These are phyloP conservation scores for Phaffomyces thermotolerans DNA, from an alignment of 805 yeast genomes.

Conservation along the genomic window DNA sequence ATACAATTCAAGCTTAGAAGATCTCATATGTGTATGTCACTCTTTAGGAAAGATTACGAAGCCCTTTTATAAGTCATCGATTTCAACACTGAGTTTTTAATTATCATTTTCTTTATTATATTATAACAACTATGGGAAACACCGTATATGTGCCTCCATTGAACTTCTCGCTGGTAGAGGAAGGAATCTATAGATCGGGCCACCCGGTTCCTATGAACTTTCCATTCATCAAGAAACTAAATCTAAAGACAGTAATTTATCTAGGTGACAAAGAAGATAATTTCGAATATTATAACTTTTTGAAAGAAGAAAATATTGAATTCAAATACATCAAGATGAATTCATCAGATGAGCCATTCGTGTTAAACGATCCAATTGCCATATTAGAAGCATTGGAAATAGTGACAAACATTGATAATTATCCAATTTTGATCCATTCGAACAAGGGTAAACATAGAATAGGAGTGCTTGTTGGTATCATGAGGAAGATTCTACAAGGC, in stretches of 20 bases:
- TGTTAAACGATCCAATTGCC: slow-evolving; percentile 49
- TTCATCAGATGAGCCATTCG: slow-evolving; percentile 69
- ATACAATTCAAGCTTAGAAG: no score
- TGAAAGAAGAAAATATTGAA: slow-evolving; percentile 42
- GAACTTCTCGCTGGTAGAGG: slow-evolving; percentile 83
- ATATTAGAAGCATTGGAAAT: slow-evolving; percentile 50
- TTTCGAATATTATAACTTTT: slow-evolving; percentile 65
- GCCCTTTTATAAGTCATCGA: no score
- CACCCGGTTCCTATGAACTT: slow-evolving; percentile 87
- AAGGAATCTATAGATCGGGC: slow-evolving; percentile 83
- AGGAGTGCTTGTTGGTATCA: slow-evolving; percentile 87
- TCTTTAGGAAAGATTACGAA: no score
- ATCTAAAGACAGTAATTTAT: slow-evolving; percentile 73
- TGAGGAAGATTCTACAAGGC: slow-evolving; percentile 79
- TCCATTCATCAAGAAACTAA: slow-evolving; percentile 63
- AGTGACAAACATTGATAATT: slow-evolving; percentile 57
- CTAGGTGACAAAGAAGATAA: slow-evolving; percentile 68
- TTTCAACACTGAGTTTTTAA: no score
- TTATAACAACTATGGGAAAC: background rate
- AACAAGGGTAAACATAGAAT: slow-evolving; percentile 95
- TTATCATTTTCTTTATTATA: no score
- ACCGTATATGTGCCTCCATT: slow-evolving; percentile 73
- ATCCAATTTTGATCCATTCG: slow-evolving; percentile 85
- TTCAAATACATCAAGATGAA: slow-evolving; percentile 59
- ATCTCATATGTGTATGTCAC: no score